These are phyloP conservation scores for Ogataea trehaloabstinens DNA, from an alignment of 805 yeast genomes.

Conservation along the genomic window DNA sequence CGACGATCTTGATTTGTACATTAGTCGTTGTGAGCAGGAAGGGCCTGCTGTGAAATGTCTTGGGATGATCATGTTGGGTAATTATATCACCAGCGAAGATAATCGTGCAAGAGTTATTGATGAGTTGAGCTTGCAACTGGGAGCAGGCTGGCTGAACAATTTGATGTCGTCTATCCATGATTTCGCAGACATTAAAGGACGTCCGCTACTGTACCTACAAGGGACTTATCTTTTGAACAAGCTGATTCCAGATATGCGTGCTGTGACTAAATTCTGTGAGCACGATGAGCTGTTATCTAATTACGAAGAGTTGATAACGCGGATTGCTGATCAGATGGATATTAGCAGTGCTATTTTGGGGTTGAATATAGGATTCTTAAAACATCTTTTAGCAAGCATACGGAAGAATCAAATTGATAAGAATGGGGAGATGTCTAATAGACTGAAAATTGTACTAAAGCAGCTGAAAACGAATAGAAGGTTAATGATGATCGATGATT, in stretches of 20 bases:
- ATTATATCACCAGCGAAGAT: slow-evolving; percentile 13
- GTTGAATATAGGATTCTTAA: background rate
- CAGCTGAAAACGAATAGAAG: background rate
- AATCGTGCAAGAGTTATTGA: slow-evolving; percentile 6
- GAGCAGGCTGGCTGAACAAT: slow-evolving; percentile 3
- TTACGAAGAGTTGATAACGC: background rate
- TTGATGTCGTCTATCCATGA: slow-evolving; percentile 3
- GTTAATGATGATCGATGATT: background rate
- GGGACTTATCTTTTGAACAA: slow-evolving; percentile 14
- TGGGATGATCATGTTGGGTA: slow-evolving; percentile 17
- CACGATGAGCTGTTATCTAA: background rate
- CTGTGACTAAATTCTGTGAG: background rate
- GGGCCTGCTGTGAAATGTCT: slow-evolving; percentile 6
- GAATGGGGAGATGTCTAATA: background rate
- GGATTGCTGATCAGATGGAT: too few species aligned
- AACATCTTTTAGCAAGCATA: background rate
- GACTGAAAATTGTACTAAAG: background rate
- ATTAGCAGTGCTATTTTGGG: background rate
- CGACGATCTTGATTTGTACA: slow-evolving; percentile 12
- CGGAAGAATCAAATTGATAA: background rate
- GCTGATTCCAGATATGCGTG: slow-evolving; percentile 7
- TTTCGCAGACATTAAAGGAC: background rate
- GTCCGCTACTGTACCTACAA: slow-evolving; percentile 8
- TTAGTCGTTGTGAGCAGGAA: background rate
- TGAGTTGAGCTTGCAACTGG: background rate